phyloP scores from a whole-genome alignment of 2,329 filamentous ascomycete species.

The Herpomyces periplanetae region DNA sequence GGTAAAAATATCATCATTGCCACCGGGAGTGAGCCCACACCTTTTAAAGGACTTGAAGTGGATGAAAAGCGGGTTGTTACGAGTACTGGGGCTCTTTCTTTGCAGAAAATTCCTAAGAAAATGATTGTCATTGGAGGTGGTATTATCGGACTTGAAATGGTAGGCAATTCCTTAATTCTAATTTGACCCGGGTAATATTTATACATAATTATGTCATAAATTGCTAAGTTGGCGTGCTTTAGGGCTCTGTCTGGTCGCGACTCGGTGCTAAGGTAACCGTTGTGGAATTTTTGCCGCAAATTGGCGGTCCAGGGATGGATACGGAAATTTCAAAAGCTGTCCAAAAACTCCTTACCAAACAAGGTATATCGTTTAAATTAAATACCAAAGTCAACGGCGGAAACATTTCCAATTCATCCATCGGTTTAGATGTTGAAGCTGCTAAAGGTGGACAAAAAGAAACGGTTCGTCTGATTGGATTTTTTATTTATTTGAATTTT shows the following conservation, averaged over 20 bases:
- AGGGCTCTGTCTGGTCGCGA: conserved; percentile 72
- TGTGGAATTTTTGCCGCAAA: conserved; percentile 79
- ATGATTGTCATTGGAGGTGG: conserved; percentile 91
- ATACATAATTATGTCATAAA: conserved; percentile 1
- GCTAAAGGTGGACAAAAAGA: conserved; percentile 89
- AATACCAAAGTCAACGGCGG: conserved; percentile 74
- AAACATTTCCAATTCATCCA: conserved; percentile 31
- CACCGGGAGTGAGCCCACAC: conserved; percentile 72
- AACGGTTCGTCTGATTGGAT: conserved; percentile 17
- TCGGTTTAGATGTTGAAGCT: conserved; percentile 54
- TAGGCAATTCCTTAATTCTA: conserved; percentile 7
- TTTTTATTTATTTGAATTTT: conserved; percentile 1
- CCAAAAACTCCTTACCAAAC: conserved; percentile 76
- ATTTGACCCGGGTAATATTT: neutral
- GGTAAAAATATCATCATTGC: conserved; percentile 97
- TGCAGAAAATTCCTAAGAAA: conserved; percentile 69
- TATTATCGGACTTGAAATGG: conserved; percentile 97
- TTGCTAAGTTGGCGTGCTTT: conserved; percentile 3
- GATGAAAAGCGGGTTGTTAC: conserved; percentile 93
- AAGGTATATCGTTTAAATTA: conserved; percentile 92
- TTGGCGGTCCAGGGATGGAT: conserved; percentile 93
- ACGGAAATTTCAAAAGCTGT: conserved; percentile 55
- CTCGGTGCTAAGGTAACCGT: conserved; percentile 80
- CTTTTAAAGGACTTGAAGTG: conserved; percentile 75
- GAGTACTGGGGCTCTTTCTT: conserved; percentile 65